phyloP scores from a whole-genome alignment of 768 basidiomycete species.

The Pleurotus sapidus region DNA sequence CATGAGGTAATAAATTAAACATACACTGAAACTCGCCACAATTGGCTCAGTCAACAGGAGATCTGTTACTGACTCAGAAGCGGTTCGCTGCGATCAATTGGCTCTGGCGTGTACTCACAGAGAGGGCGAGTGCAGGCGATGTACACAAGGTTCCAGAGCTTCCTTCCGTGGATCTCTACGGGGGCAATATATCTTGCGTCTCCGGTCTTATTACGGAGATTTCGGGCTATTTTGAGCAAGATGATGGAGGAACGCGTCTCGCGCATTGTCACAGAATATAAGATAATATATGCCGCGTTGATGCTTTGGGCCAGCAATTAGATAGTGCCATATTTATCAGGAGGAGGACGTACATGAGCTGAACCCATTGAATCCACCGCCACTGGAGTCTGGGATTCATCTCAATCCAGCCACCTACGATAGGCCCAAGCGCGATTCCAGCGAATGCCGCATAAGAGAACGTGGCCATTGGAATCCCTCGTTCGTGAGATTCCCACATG shows the following conservation, averaged over 20 bases:
- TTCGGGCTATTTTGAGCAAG: conserved; percentile 60
- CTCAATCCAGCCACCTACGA: conserved; percentile 69
- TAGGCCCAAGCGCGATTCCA: conserved; percentile 61
- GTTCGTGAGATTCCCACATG: conserved; percentile 65
- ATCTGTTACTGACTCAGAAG: conserved; percentile 30
- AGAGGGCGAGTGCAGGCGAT: conserved; percentile 71
- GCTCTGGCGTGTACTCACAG: conserved; percentile 39
- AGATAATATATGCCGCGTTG: conserved; percentile 41
- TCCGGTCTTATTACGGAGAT: conserved; percentile 62
- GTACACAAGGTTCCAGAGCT: conserved; percentile 57
- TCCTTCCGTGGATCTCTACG: conserved; percentile 60
- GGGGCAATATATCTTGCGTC: conserved; percentile 59
- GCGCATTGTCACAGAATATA: conserved; percentile 52
- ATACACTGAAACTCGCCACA: conserved; percentile 70
- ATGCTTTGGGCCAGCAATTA: neutral
- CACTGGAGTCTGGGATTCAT: conserved; percentile 55
- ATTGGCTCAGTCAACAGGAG: conserved; percentile 71
- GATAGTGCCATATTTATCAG: neutral
- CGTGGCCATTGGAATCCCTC: conserved; percentile 74
- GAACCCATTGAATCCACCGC: conserved; percentile 87
- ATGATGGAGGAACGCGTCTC: conserved; percentile 78
- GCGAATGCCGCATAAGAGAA: conserved; percentile 62
- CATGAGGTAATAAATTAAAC: conserved; percentile 30
- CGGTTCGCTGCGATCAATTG: neutral
- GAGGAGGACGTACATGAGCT: conserved; percentile 48